phyloP scores from a whole-genome alignment of 1,284 basidiomycete genomes.

The Trichosporon ovoides region DNA sequence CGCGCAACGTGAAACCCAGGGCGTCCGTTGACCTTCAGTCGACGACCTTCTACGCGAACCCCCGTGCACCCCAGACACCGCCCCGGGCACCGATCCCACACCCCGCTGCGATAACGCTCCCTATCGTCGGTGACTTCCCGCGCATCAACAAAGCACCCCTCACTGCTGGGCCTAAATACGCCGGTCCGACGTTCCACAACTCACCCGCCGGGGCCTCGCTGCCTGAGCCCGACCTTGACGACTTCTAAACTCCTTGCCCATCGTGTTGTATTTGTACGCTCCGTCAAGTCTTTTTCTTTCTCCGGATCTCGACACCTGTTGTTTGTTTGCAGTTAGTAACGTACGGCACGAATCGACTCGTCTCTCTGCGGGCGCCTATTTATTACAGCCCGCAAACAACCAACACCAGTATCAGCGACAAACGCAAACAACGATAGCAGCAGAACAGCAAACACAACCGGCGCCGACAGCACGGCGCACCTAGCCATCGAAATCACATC shows the following conservation, averaged over 20 bases:
- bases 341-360: conserved; percentile 5
- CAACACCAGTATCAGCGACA: not conserved
- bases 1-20: not conserved
- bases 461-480: no score
- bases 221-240: conserved; percentile 44
- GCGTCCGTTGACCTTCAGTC: conserved; percentile 28
- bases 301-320: conserved; percentile 1
- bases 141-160: conserved; percentile 23
- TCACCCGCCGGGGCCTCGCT: conserved; percentile 40
- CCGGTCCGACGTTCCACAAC: conserved; percentile 47
- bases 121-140: conserved; percentile 37
- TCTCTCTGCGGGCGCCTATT: not conserved
- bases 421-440: not conserved
- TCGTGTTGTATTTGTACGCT: conserved; percentile 5
- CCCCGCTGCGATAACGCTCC: conserved; percentile 11
- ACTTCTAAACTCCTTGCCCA: conserved; percentile 29
- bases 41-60: conserved; percentile 35
- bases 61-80: conserved; percentile 43
- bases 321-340: conserved; percentile 5
- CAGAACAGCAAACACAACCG: no score
- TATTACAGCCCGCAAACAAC: conserved; percentile 1
- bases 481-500: not conserved
- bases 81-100: conserved; percentile 21
- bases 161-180: conserved; percentile 32
- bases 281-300: not conserved